These are phyloP conservation scores for Arachnomyces sp. DNA, from an alignment of 2,329 filamentous ascomycete genomes.

Conservation along the genomic window DNA sequence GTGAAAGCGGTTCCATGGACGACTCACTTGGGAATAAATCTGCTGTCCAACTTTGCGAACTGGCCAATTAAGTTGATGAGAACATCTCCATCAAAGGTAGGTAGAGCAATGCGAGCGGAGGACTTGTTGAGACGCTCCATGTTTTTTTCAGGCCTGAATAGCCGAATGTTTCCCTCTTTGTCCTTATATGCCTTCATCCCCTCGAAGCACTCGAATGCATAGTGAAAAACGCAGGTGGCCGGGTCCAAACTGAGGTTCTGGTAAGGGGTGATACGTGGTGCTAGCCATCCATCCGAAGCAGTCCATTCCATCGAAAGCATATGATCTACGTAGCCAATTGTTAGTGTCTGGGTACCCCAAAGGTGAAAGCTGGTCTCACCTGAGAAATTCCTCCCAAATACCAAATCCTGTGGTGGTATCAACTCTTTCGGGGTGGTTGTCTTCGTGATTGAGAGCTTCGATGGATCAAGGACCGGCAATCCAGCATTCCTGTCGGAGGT, in stretches of 20 bases:
- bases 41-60: constrained; percentile 71
- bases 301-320: constrained; percentile 97
- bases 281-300: constrained; percentile 70
- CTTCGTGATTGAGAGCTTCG: constrained; percentile 65
- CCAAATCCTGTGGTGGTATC: constrained; percentile 67
- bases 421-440: constrained; percentile 69
- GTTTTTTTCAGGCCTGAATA: constrained; percentile 94
- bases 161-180: constrained; percentile 64
- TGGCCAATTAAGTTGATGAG: constrained; percentile 75
- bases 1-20: neutral
- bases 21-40: constrained; percentile 74
- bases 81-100: constrained; percentile 67
- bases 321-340: constrained; percentile 58
- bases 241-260: constrained; percentile 96
- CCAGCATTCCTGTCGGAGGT: constrained; percentile 21
- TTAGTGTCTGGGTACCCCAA: neutral
- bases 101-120: constrained; percentile 81
- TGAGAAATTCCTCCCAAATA: constrained; percentile 89
- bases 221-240: constrained; percentile 95
- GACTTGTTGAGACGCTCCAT: constrained; percentile 94
- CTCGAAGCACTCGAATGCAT: constrained; percentile 96
- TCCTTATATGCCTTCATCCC: constrained; percentile 99
- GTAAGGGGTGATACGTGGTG: constrained; percentile 81
- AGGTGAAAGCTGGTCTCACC: constrained; percentile 44
- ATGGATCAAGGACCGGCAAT: constrained; percentile 65